Percentiles rank a stretch among this genome's conserved stretches.
Evolutionary conservation across 2,329 filamentous ascomycete species (phyloP).

Genomic region (Macrophomina tecta): DNA sequence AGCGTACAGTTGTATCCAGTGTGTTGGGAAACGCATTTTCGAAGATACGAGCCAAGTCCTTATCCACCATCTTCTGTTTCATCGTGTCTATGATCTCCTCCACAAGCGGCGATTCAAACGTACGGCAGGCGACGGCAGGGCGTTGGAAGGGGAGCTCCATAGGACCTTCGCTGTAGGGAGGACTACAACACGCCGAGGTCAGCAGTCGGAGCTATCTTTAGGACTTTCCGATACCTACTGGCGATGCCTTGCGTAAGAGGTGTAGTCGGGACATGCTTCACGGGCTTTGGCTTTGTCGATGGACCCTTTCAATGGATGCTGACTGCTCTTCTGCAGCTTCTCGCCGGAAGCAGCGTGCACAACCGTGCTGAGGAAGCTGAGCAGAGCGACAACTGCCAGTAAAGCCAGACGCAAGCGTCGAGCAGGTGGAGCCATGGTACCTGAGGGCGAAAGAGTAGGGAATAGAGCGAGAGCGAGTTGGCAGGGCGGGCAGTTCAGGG

Average conservation of each 20-base stretch:
- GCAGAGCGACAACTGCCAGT: conserved; percentile 10
- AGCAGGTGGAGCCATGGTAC: conserved; percentile 6
- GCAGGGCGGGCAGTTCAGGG: neutral
- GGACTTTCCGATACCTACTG: conserved; percentile 59
- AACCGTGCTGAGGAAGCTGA: neutral
- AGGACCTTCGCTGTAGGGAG: conserved; percentile 79
- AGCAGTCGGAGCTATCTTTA: conserved; percentile 32
- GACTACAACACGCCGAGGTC: conserved; percentile 54
- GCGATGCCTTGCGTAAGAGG: conserved; percentile 60
- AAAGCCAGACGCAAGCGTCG: neutral
- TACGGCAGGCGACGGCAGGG: conserved; percentile 80
- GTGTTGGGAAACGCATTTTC: conserved; percentile 95
- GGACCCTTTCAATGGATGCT: conserved; percentile 16
- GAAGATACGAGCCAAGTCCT: conserved; percentile 88
- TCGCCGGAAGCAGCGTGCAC: conserved; percentile 9
- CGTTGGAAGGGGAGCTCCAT: conserved; percentile 85
- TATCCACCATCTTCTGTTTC: conserved; percentile 78
- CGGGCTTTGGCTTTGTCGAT: conserved; percentile 15
- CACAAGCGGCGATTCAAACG: conserved; percentile 84
- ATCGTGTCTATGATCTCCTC: conserved; percentile 87
- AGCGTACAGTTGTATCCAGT: conserved; percentile 86
- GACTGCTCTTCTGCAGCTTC: conserved; percentile 11
- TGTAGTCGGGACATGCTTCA: conserved; percentile 71
- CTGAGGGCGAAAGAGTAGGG: neutral
- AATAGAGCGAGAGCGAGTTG: neutral